Base-by-base conservation (phyloP, 202 grass and related monocot species). In the Hordeum pubiflorum region DNA sequence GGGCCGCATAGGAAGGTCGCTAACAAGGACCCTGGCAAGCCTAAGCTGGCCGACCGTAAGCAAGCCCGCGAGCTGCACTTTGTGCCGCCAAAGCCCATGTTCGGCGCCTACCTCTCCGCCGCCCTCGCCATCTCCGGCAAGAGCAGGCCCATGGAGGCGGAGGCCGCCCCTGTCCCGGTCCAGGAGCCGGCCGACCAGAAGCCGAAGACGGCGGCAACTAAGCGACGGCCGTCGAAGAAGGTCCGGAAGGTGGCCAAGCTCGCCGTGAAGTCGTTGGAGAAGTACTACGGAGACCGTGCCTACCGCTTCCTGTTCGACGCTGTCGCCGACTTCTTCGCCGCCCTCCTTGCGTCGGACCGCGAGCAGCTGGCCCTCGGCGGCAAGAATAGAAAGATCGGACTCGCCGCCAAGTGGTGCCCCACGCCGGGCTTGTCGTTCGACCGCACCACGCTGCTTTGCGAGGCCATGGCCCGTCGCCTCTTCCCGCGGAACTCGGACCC, bases 301-400 rank as follows among this genome's bases (percentile, higher is more conserved):
- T 94, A 94, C 81, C 84, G 86, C 22, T 82, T 94, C 63, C 86
- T 94, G 65, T 81, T 86, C 29, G 84, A 94, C 68, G 22, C 81
- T 36, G 77, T 82, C 13, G 87, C 85, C 0, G 70, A 91, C 4
- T 60, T 87, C 22, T 94, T 94, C 20, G 86, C 84, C 12, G 75
- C 74, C 1, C 78, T 92, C 31, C 89, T 95, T 7, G 50, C 66
- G 46, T 85, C 83, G 5, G 93, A 95, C 56, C 37, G 92, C 55
- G 41, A 76, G 65, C 76, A 84, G 46, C 87, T 89, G 36, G 43
- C 66, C 66, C 1, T 6, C 12, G 13, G 7, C 3, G 66, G 38
- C 21, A 70, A 17, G 67, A 71, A 43, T 4, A 71, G 54, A 40
- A 71, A 46, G 67, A 71, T 71, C 40, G 67, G 67, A 13, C 67